These are phyloP conservation scores for Sclerotinia minor DNA, from an alignment of 2,329 filamentous ascomycete species.

Conservation along the genomic window DNA sequence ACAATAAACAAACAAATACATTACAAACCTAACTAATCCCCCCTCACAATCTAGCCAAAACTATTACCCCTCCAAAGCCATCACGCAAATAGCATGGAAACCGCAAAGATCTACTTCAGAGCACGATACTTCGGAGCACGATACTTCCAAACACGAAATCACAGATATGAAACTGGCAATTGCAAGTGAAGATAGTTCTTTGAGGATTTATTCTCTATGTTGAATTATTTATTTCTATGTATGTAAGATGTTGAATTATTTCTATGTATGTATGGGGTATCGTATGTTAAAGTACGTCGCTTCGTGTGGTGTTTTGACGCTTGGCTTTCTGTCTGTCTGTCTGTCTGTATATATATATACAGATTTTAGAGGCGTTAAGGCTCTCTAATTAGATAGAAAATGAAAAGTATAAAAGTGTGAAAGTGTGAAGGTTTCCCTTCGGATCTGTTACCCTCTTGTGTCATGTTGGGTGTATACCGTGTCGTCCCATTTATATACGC, in stretches of 20 bases:
- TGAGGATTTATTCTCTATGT: conserved; percentile 55
- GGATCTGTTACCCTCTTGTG: background rate
- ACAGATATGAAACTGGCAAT: conserved; percentile 38
- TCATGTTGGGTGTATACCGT: conserved; percentile 26
- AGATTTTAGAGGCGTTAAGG: conserved; percentile 24
- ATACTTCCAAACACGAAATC: conserved; percentile 17
- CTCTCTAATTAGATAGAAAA: conserved; percentile 12
- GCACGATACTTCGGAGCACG: no score
- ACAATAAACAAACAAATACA: no score
- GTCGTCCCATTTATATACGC: background rate
- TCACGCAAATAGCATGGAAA: conserved; percentile 65
- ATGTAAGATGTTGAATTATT: conserved; percentile 40
- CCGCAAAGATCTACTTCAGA: conserved; percentile 47
- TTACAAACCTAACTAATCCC: background rate
- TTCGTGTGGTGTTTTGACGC: conserved; percentile 23
- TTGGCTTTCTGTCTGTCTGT: background rate
- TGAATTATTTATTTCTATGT: conserved; percentile 37
- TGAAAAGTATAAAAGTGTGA: background rate
- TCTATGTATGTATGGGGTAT: conserved; percentile 26
- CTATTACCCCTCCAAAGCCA: conserved; percentile 43
- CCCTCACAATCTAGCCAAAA: conserved; percentile 46
- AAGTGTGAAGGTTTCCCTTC: conserved; percentile 1
- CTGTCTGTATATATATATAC: no score
- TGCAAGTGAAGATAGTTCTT: conserved; percentile 58
- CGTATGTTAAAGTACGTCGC: conserved; percentile 27